These are phyloP conservation scores for Fusarium sp. DNA, from an alignment of 2,329 filamentous ascomycete genomes.

Conservation along the genomic window DNA sequence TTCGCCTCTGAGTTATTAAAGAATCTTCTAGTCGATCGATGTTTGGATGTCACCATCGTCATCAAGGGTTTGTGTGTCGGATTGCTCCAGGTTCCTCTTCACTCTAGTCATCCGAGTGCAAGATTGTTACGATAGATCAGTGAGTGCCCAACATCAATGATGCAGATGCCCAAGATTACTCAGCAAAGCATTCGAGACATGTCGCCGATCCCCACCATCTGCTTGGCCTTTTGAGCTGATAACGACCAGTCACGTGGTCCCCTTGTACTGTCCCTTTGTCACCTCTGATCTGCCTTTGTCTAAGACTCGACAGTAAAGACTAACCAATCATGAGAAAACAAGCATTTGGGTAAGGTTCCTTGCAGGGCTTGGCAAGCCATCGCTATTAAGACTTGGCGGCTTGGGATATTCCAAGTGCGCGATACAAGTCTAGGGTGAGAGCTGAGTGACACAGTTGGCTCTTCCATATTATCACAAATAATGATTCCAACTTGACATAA, in stretches of 20 bases:
- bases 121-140: not conserved
- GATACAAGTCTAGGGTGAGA: not conserved
- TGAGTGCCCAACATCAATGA: not conserved
- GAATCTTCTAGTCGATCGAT: not conserved
- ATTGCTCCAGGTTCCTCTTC: not conserved
- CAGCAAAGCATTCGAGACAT: not conserved
- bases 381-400: not conserved
- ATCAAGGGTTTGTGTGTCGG: not conserved
- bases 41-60: not conserved
- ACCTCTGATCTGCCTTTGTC: not conserved
- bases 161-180: not conserved
- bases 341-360: not conserved
- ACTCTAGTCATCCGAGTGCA: not conserved
- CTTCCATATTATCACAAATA: not conserved
- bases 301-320: not conserved
- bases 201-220: not conserved
- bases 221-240: not conserved
- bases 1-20: not conserved
- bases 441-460: not conserved
- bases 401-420: not conserved
- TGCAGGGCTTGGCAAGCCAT: not conserved
- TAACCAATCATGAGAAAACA: not conserved
- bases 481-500: not conserved
- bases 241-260: not conserved
- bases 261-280: not conserved